A percentile compares a stretch with the other conserved stretches of the same genome.
phyloP scores from a whole-genome alignment of 805 yeast species.

The Ogataea ramenticola region DNA sequence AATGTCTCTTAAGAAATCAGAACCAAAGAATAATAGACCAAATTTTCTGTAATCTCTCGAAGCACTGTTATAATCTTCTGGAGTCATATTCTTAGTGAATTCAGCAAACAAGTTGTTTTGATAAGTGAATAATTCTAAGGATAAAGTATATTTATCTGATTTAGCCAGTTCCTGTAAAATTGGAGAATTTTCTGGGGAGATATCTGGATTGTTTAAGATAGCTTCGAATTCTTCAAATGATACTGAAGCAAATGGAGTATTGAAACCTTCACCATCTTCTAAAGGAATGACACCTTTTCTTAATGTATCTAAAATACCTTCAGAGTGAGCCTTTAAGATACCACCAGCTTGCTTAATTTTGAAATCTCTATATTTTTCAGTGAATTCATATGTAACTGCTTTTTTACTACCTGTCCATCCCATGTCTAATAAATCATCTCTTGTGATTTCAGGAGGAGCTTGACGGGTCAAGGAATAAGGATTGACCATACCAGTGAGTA shows the following conservation, averaged over 20 bases:
- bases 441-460: slow-evolving; percentile 29
- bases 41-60: slow-evolving; percentile 61
- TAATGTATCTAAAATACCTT: slow-evolving; percentile 59
- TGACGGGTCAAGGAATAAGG: slow-evolving; percentile 50
- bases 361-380: slow-evolving; percentile 56
- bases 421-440: slow-evolving; percentile 50
- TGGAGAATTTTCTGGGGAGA: background rate
- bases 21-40: slow-evolving; percentile 47
- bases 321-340: slow-evolving; percentile 64
- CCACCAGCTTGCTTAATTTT: slow-evolving; percentile 66
- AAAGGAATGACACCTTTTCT: slow-evolving; percentile 53
- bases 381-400: slow-evolving; percentile 63
- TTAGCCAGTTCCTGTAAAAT: slow-evolving; percentile 26
- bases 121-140: slow-evolving; percentile 47
- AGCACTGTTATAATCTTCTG: slow-evolving; percentile 27
- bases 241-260: slow-evolving; percentile 29
- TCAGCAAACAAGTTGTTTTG: slow-evolving; percentile 43
- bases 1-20: slow-evolving; percentile 32
- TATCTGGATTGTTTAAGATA: background rate
- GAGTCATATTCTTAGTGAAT: slow-evolving; percentile 28
- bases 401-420: slow-evolving; percentile 97
- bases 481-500: slow-evolving; percentile 71
- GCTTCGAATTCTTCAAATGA: slow-evolving; percentile 25
- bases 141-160: slow-evolving; percentile 42
- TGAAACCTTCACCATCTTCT: slow-evolving; percentile 79